A percentile compares a stretch with the other conserved stretches of the same genome.
Evolutionary conservation across 2,329 filamentous ascomycete species (phyloP).

Genomic region (Rhynchosporium secalis): DNA sequence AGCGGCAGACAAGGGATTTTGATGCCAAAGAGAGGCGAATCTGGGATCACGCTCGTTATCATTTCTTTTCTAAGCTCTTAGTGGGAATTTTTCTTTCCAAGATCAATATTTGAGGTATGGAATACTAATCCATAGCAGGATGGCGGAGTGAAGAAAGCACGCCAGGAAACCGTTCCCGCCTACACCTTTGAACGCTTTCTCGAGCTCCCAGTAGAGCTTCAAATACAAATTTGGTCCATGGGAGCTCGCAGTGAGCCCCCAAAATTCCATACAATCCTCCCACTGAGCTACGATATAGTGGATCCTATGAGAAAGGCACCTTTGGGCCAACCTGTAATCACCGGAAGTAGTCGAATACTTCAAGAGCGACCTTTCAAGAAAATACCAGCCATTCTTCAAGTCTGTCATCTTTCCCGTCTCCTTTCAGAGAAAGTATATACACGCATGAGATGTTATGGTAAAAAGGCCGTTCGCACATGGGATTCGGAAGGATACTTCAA

Average conservation of each 20-base stretch:
- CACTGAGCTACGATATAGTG: neutral
- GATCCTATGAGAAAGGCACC: neutral
- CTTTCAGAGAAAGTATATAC: conserved; percentile 7
- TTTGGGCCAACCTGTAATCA: neutral
- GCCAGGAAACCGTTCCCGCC: neutral
- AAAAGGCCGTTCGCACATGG: neutral
- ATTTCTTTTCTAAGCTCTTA: conserved; percentile 3
- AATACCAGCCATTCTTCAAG: neutral
- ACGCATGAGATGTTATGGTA: neutral
- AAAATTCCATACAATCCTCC: neutral
- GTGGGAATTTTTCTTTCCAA: neutral
- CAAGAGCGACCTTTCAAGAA: neutral
- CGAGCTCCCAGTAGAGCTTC: conserved; percentile 1
- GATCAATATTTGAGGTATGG: neutral
- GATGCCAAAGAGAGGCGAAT: neutral
- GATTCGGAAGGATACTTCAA: conserved; percentile 11
- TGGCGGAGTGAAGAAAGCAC: neutral
- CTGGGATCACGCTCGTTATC: neutral
- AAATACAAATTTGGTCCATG: conserved; percentile 3
- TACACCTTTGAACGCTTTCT: conserved; percentile 8
- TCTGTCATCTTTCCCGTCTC: conserved; percentile 4
- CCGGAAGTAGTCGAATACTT: neutral
- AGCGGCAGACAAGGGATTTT: conserved; percentile 1
- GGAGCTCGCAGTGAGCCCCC: neutral
- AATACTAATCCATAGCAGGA: neutral